phyloP scores from a whole-genome alignment of 2,329 filamentous ascomycete species.

The Fusarium tuaranense region DNA sequence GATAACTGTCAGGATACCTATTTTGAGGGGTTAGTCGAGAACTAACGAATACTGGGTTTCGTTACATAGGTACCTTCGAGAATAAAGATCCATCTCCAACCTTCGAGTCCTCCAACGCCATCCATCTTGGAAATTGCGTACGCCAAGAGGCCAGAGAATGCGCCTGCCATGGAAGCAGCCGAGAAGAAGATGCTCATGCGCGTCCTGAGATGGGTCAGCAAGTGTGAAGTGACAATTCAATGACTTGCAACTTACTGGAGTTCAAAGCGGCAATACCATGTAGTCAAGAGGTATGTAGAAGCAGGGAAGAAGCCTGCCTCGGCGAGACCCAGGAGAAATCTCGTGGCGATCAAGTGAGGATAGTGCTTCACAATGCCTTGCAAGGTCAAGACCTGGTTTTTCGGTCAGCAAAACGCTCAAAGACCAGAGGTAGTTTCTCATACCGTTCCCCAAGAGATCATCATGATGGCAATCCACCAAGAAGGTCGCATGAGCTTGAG shows the following conservation, averaged over 20 bases:
- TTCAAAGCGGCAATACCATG: constrained; percentile 7
- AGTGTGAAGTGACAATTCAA: too few species aligned
- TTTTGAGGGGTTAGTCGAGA: neutral
- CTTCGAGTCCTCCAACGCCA: constrained; percentile 5
- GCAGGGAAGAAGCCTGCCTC: constrained; percentile 1
- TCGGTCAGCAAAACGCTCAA: neutral
- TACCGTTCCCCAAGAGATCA: neutral
- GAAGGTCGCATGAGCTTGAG: neutral
- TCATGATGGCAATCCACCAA: neutral
- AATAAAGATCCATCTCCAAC: neutral
- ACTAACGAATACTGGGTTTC: too few species aligned
- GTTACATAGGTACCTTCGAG: neutral
- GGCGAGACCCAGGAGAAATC: neutral
- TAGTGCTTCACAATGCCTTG: neutral
- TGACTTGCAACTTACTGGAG: neutral
- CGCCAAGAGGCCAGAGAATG: constrained; percentile 12
- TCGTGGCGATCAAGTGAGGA: neutral
- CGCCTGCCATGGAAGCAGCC: constrained; percentile 11
- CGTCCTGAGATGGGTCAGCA: too few species aligned
- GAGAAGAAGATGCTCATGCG: constrained; percentile 6
- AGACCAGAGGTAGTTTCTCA: neutral
- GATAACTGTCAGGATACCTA: constrained; percentile 5
- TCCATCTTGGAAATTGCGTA: constrained; percentile 15
- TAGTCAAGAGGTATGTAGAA: neutral
- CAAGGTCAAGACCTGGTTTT: neutral